Evolutionary conservation across 768 basidiomycete genomes (phyloP).

Genomic region (Hygrophoropsis aurantiaca): DNA sequence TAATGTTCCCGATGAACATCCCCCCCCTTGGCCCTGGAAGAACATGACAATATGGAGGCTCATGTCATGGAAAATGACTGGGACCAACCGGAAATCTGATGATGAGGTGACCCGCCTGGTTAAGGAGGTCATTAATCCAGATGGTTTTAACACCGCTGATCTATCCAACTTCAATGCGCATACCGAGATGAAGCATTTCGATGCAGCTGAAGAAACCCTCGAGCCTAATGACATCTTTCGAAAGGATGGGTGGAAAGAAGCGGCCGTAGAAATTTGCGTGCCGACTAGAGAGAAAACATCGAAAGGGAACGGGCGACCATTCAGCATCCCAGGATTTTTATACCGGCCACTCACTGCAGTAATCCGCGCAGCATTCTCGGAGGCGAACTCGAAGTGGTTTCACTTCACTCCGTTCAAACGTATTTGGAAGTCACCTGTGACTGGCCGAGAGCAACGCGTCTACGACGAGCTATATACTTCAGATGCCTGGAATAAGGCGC

Average conservation of each 20-base stretch:
- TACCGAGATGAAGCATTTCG: neutral
- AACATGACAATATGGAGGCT: slow-evolving; percentile 21
- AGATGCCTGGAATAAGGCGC: slow-evolving; percentile 9
- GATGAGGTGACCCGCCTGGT: slow-evolving; percentile 24
- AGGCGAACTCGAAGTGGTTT: slow-evolving; percentile 3
- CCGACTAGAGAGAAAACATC: slow-evolving; percentile 19
- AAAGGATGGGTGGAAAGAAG: slow-evolving; percentile 6
- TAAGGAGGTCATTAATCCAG: slow-evolving; percentile 19
- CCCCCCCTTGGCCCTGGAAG: slow-evolving; percentile 3
- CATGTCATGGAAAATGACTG: slow-evolving; percentile 32
- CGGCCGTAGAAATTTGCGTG: slow-evolving; percentile 20
- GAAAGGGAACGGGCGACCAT: slow-evolving; percentile 5
- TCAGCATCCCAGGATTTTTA: slow-evolving; percentile 23
- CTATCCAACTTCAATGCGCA: slow-evolving; percentile 6
- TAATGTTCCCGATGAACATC: too few species aligned
- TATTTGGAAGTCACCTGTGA: slow-evolving; percentile 2
- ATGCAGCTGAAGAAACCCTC: neutral
- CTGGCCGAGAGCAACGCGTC: slow-evolving; percentile 3
- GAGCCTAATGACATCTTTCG: neutral
- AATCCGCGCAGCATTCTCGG: slow-evolving; percentile 7
- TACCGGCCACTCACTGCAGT: slow-evolving; percentile 16
- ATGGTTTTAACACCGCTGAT: slow-evolving; percentile 21
- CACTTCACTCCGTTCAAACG: slow-evolving; percentile 17
- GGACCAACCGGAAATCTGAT: slow-evolving; percentile 24
- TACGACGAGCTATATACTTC: slow-evolving; percentile 16